Conservation (phyloP, 306 rosid genomes). For the Dryas octopetala region DNA sequence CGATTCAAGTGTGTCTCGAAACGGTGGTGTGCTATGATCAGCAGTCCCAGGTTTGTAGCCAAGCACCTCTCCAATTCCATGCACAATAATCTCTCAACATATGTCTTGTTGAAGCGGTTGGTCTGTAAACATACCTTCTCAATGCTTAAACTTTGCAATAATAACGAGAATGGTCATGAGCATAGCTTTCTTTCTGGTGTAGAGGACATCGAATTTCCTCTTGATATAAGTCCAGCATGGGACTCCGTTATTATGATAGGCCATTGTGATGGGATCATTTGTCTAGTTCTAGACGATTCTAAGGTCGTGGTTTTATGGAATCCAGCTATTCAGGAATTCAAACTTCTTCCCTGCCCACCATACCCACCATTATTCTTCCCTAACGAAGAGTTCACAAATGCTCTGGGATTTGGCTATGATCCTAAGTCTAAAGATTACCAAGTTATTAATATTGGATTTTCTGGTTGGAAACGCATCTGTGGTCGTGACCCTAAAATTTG, state of each 20-base stretch:
- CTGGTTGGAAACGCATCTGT: no score
- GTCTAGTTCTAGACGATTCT: neutral
- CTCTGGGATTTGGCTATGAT: neutral
- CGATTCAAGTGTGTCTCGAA: neutral
- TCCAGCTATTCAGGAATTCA: neutral
- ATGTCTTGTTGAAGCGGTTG: neutral
- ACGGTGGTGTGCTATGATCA: neutral
- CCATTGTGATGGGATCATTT: neutral
- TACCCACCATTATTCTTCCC: no score
- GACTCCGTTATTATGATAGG: rapidly evolving
- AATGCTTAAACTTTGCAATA: neutral
- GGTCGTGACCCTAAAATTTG: neutral
- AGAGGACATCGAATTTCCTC: neutral
- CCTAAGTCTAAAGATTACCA: neutral
- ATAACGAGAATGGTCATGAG: neutral
- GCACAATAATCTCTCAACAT: neutral
- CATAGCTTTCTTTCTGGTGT: neutral
- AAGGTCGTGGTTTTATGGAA: neutral
- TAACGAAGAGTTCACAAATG: no score
- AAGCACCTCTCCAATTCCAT: neutral
- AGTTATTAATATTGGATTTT: neutral
- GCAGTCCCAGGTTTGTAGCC: neutral
- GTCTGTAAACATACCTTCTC: neutral
- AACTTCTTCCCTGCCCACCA: neutral
- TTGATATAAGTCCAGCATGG: neutral